These are phyloP conservation scores for Dacryopinax primogenitus DNA, from an alignment of 768 basidiomycete genomes.

Conservation along the genomic window DNA sequence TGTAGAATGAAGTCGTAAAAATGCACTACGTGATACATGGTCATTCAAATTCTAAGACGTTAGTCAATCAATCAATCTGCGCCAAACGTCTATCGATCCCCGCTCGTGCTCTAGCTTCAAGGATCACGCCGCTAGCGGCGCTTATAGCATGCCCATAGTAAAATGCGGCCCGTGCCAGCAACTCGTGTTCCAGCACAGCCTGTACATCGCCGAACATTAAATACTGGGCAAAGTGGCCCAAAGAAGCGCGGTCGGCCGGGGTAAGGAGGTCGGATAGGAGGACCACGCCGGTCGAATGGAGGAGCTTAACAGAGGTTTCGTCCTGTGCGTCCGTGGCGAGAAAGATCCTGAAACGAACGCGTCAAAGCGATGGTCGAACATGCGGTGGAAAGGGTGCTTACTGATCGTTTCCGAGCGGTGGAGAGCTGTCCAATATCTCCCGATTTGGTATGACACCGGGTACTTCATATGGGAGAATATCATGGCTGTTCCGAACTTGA, in stretches of 20 bases:
- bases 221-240: neutral
- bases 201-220: neutral
- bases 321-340: neutral
- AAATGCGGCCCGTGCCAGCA: neutral
- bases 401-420: neutral
- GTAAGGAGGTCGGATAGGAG: neutral
- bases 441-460: neutral
- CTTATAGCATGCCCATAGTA: slow-evolving; percentile 2
- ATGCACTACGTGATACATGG: neutral
- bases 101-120: neutral
- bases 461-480: neutral
- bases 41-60: neutral
- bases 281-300: neutral
- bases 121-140: neutral
- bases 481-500: neutral
- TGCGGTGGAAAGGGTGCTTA: neutral
- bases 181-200: slow-evolving; percentile 7
- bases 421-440: neutral
- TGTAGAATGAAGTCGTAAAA: neutral
- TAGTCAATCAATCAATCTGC: neutral
- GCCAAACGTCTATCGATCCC: neutral
- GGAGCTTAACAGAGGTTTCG: neutral
- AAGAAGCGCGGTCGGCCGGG: neutral
- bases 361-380: neutral
- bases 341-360: neutral